Evolutionary conservation across 1,284 basidiomycete genomes (phyloP).

Genomic region (Apiotrichum veenhuisii): DNA sequence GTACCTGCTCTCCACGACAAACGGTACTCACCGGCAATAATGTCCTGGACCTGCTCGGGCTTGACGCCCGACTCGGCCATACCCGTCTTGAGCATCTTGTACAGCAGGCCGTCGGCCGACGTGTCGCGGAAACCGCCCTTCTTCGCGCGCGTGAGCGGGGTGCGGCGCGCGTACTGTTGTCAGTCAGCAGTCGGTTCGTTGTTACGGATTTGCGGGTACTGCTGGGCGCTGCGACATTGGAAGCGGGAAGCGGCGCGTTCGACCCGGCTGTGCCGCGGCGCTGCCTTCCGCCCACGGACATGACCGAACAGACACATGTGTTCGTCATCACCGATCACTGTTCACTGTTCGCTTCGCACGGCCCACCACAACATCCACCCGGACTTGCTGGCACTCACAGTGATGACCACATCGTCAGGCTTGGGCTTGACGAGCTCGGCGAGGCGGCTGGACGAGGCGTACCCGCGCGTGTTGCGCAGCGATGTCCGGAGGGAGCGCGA

Average conservation of each 20-base stretch:
- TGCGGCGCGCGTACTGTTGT: slow-evolving; percentile 49
- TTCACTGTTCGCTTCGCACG: not conserved
- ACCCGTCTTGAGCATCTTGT: slow-evolving; percentile 24
- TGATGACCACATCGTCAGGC: slow-evolving; percentile 77
- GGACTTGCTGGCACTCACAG: slow-evolving; percentile 56
- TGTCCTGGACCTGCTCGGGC: slow-evolving; percentile 24
- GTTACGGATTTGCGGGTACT: no score
- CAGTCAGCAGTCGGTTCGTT: no score
- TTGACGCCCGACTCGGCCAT: slow-evolving; percentile 25
- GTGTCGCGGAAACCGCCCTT: slow-evolving; percentile 31
- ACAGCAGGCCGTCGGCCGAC: slow-evolving; percentile 28
- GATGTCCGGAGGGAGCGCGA: slow-evolving; percentile 2
- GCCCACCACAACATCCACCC: not conserved
- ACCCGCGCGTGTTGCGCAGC: slow-evolving; percentile 1
- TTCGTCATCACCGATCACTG: not conserved
- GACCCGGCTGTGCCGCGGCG: no score
- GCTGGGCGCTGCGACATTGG: no score
- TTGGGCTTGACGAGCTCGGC: slow-evolving; percentile 52
- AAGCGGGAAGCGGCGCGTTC: no score
- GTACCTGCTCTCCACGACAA: not conserved
- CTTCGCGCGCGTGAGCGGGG: slow-evolving; percentile 28
- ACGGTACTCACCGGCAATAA: slow-evolving; percentile 64
- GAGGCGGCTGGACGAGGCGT: slow-evolving; percentile 3
- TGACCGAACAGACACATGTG: no score
- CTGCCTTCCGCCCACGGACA: no score